Evolutionary conservation across 371 early-diverging fungal genomes (phyloP).

Genomic region (Choanephora cucurbitarum): DNA sequence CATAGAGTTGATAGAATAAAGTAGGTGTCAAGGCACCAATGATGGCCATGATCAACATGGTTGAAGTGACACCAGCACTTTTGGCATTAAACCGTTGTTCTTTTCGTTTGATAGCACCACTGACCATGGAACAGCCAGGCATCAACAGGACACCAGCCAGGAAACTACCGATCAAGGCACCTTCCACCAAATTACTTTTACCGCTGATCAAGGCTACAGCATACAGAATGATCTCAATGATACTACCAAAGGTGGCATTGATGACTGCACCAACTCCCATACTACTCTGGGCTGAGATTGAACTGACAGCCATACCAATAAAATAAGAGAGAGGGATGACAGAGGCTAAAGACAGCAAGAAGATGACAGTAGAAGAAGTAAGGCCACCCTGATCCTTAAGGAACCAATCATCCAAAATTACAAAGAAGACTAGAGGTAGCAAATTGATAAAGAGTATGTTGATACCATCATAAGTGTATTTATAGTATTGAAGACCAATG

Average conservation of each 20-base stretch:
- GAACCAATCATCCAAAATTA: constrained; percentile 81
- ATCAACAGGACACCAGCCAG: constrained; percentile 86
- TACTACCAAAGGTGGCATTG: constrained; percentile 97
- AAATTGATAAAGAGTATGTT: constrained; percentile 96
- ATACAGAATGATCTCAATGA: constrained; percentile 94
- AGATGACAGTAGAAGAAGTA: constrained; percentile 70
- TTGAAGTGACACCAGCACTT: constrained; percentile 92
- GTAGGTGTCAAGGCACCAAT: constrained; percentile 95
- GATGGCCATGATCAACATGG: constrained; percentile 92
- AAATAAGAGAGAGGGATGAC: constrained; percentile 94
- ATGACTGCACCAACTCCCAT: constrained; percentile 92
- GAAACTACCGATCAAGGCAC: constrained; percentile 90
- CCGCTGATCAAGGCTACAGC: constrained; percentile 86
- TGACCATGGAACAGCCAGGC: constrained; percentile 94
- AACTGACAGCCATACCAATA: constrained; percentile 96
- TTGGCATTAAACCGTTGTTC: constrained; percentile 94
- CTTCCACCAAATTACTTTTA: constrained; percentile 88
- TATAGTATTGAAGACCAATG: constrained; percentile 82
- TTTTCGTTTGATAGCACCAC: constrained; percentile 87
- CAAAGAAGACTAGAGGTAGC: constrained; percentile 78
- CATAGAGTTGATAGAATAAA: constrained; percentile 91
- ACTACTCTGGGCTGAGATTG: constrained; percentile 92
- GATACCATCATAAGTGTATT: constrained; percentile 94
- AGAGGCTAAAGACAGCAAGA: constrained; percentile 77
- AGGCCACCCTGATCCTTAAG: constrained; percentile 57